Percentiles rank a stretch among this genome's conserved stretches.
phyloP scores from a whole-genome alignment of 768 basidiomycete species.

The Suillus placidus region DNA sequence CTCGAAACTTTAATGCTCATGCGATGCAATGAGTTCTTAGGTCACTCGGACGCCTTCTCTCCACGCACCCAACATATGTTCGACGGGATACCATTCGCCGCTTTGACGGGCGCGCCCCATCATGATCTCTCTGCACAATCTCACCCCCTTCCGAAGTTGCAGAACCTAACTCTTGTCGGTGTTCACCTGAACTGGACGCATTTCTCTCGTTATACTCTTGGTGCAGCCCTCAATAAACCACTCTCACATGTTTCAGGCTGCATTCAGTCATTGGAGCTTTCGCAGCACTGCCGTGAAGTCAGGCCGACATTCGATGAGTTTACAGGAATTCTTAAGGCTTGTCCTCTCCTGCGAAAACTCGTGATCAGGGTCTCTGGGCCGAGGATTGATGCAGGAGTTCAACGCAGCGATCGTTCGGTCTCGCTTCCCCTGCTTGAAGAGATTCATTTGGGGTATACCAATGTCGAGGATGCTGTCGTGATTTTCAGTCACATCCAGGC shows the following conservation, averaged over 20 bases:
- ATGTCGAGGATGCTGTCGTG: constrained; percentile 38
- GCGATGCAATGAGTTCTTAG: constrained; percentile 61
- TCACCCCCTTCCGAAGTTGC: constrained; percentile 44
- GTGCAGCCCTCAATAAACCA: not conserved
- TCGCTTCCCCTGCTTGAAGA: constrained; percentile 41
- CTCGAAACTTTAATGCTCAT: constrained; percentile 57
- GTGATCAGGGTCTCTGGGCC: constrained; percentile 53
- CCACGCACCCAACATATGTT: constrained; percentile 42
- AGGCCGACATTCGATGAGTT: constrained; percentile 53
- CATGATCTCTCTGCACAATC: constrained; percentile 14
- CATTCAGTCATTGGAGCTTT: constrained; percentile 47
- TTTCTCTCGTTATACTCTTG: constrained; percentile 35
- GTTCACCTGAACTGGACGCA: constrained; percentile 59
- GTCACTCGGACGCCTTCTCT: constrained; percentile 47
- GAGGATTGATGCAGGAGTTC: constrained; percentile 18
- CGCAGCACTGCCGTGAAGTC: constrained; percentile 54
- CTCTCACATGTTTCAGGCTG: constrained; percentile 20
- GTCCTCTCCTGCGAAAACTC: constrained; percentile 45
- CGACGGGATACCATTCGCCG: constrained; percentile 35
- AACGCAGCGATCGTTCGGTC: constrained; percentile 30
- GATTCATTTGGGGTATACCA: constrained; percentile 49
- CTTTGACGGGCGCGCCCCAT: constrained; percentile 17
- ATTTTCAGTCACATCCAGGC: constrained; percentile 46
- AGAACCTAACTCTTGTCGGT: constrained; percentile 53
- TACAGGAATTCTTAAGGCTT: constrained; percentile 43